Evolutionary conservation across 1,139 yeast species (phyloP).

Genomic region (Lodderomyces oxycetoniae): DNA sequence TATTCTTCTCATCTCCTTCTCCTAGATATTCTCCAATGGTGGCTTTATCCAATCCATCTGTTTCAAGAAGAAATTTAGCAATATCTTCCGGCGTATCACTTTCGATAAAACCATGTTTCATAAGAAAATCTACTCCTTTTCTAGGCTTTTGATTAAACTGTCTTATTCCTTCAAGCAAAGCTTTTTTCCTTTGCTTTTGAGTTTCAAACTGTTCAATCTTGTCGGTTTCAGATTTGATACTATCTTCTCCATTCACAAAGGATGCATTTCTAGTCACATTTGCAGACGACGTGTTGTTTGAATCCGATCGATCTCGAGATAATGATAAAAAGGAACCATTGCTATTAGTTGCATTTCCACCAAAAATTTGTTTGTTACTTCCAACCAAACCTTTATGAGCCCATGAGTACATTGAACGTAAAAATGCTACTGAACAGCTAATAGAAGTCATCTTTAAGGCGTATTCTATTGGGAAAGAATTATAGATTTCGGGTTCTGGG

Average conservation of each 20-base stretch:
- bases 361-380: too few species aligned
- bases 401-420: slow-evolving; percentile 82
- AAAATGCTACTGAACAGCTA: slow-evolving; percentile 74
- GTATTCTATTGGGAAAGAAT: slow-evolving; percentile 68
- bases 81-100: slow-evolving; percentile 60
- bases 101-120: slow-evolving; percentile 59
- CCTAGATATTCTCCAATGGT: slow-evolving; percentile 90
- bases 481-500: slow-evolving; percentile 54
- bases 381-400: slow-evolving; percentile 62
- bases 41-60: slow-evolving; percentile 81
- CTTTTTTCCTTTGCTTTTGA: slow-evolving; percentile 78
- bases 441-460: slow-evolving; percentile 80
- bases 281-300: slow-evolving; percentile 28
- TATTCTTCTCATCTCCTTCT: slow-evolving; percentile 75
- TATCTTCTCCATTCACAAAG: slow-evolving; percentile 33
- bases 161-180: slow-evolving; percentile 69
- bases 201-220: slow-evolving; percentile 85
- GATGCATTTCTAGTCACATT: slow-evolving; percentile 31
- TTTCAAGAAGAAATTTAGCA: slow-evolving; percentile 68
- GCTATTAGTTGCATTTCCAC: slow-evolving; percentile 6
- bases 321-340: slow-evolving; percentile 20
- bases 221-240: slow-evolving; percentile 31
- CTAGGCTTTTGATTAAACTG: slow-evolving; percentile 84
- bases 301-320: slow-evolving; percentile 38
- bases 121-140: slow-evolving; percentile 62